Base-by-base conservation (phyloP, 1,284 basidiomycete genomes). In the Moesziomyces antarcticus region DNA sequence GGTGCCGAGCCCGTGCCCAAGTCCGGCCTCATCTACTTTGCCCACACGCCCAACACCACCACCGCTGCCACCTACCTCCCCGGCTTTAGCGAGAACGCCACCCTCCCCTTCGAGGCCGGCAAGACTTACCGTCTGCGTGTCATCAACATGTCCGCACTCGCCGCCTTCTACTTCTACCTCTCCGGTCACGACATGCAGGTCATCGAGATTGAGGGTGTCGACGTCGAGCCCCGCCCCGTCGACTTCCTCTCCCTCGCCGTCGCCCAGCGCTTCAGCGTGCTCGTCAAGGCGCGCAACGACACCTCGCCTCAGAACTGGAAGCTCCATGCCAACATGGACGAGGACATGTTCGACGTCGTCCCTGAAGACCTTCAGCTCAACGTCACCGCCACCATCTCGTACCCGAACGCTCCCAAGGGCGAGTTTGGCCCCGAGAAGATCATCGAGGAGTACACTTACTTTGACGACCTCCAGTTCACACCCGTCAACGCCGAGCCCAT, bases 321-420 rank as follows among this genome's bases (percentile, higher is more conserved):
- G 45, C 89, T 99, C 68, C 93, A 94, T 81, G 91, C 92, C 24
- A 92, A 93, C 86, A 93, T 97, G 89, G 92, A 94, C 64, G 75
- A 81, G 14, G 86, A 86, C 71, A 87, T 87, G 87, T 86, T 73
- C 64, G 86, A 81, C 37, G 41, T 67, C 33, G 74, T 81, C 22
- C 78, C 78, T 21, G 70, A 68, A 3, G 56, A 63, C 11, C 73
- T 81, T 10, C 74, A 77, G 64, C 73, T 83, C 50, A 83, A 83
- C 46, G 56, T 80, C n/a, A 68, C 78, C 16, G 64, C 79, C 18
- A 79, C 69, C 20, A 62, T 83, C 37, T 58, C 69, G 2, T 83
- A 83, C 50, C 57, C 70, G 11, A 54, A 61, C 40, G 66, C 68
- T 24, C 48, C 59, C 9, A 21, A 54, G 20, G 59, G 56, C 24